Evolutionary conservation across 805 yeast genomes (phyloP), one percentile per base, ranked within the genome.

Genomic region (Yarrowia sp.): DNA sequence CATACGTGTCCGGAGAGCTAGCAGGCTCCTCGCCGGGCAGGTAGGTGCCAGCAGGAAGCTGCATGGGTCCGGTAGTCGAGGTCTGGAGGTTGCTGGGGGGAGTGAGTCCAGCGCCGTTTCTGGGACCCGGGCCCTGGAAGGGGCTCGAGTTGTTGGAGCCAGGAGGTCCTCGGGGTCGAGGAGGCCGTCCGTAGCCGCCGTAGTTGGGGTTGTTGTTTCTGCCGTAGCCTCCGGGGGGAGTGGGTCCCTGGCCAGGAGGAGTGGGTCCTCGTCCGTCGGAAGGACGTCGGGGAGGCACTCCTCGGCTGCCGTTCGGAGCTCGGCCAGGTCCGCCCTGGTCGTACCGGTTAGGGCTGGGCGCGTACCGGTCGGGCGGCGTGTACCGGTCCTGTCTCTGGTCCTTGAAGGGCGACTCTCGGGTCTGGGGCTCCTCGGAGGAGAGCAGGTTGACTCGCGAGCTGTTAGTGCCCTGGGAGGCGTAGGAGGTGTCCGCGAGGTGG

Each of bases 1-100:
- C 72, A 42, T 63, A 70, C 14, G 62, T 19, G 21, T 63, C 32
- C 8, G 41, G 61, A 6, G 65, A 16, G 18, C 44, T 35, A 13
- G 67, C 68, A 14, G 61, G 61, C 29, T 38, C 61, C 8, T 55
- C 61, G 6, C 53, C 59, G 41, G 59, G 62, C 38, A 38, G 35
- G 16, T 19, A 58, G 4, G 38, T 39, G 38, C 39, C 51, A 10
- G 56, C 63, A 25, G 51, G 63, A 29, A 18, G 41, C 36, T 41
- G 44, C 46, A 55, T 51, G 41, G 58, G 58, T 22, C 58, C 58
- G 9, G 41, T 16, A 4, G 33, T 24, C 13, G 58, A 25, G 1
- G 63, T 25, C 10, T 62, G 36, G 13, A 36, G 14, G 19, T 38
- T 35, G 29, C 21, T 25, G 16, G 53, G 61, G 24, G 41, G 44